Evolutionary conservation across 2,329 filamentous ascomycete species (phyloP).

Genomic region (Monosporascus ibericus): DNA sequence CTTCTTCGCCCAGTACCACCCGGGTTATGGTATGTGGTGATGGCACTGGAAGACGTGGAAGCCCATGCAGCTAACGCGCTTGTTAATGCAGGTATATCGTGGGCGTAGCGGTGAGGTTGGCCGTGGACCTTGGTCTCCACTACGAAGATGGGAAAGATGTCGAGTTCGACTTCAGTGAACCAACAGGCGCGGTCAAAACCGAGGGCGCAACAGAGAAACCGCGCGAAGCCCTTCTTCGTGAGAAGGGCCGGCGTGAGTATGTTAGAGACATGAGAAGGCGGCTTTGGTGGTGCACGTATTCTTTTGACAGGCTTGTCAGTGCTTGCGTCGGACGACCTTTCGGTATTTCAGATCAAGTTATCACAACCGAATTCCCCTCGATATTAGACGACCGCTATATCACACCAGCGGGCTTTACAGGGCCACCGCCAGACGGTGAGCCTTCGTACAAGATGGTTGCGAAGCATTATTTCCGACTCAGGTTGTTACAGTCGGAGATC

Average conservation of each 20-base stretch:
- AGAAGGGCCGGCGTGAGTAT: constrained; percentile 71
- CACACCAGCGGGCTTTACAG: constrained; percentile 67
- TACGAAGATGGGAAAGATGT: constrained; percentile 76
- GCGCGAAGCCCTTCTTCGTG: constrained; percentile 34
- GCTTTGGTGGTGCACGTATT: constrained; percentile 97
- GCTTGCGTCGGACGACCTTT: constrained; percentile 91
- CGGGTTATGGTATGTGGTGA: constrained; percentile 64
- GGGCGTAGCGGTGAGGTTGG: constrained; percentile 83
- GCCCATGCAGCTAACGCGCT: constrained; percentile 5
- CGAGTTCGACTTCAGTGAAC: constrained; percentile 51
- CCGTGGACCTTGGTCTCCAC: constrained; percentile 86
- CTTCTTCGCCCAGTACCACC: constrained; percentile 85
- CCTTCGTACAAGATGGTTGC: constrained; percentile 87
- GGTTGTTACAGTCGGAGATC: constrained; percentile 89
- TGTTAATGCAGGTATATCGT: constrained; percentile 66
- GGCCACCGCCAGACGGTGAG: constrained; percentile 49
- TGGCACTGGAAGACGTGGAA: background rate
- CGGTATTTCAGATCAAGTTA: constrained; percentile 90
- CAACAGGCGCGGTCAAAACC: constrained; percentile 30
- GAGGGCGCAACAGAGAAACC: constrained; percentile 25
- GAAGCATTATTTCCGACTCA: constrained; percentile 85
- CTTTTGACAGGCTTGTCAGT: constrained; percentile 88
- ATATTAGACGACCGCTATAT: constrained; percentile 84
- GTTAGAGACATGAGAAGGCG: constrained; percentile 78
- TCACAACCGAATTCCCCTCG: constrained; percentile 92